A percentile compares a stretch with the other conserved stretches of the same genome.
phyloP scores from a whole-genome alignment of 169 alveolate species.

The Cryptosporidium baileyi region DNA sequence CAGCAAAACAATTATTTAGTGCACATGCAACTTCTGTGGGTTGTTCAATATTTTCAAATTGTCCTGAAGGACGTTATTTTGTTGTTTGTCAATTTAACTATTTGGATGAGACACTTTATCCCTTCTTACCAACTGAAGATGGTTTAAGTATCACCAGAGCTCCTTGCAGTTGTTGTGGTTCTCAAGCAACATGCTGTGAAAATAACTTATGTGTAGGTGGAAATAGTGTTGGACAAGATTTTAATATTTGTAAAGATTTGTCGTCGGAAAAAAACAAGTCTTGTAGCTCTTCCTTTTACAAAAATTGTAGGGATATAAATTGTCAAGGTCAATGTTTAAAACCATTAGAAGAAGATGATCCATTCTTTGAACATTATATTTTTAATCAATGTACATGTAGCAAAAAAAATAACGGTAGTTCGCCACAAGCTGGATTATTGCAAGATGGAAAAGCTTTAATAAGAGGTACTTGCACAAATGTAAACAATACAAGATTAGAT shows the following conservation, averaged over 20 bases:
- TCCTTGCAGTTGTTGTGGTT: conserved; percentile 69
- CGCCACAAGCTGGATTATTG: conserved; percentile 65
- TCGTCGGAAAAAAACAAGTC: background rate
- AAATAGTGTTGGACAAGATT: conserved; percentile 63
- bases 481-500: conserved; percentile 44
- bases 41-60: conserved; percentile 49
- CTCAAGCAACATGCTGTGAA: conserved; percentile 59
- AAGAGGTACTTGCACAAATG: conserved; percentile 37
- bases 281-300: conserved; percentile 31
- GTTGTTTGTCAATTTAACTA: conserved; percentile 64
- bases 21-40: conserved; percentile 69
- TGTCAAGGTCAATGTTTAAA: conserved; percentile 63
- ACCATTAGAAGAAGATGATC: conserved; percentile 56
- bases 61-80: conserved; percentile 60
- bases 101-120: conserved; percentile 10
- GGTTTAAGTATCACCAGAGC: conserved; percentile 36
- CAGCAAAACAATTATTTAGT: conserved; percentile 48
- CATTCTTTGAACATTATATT: conserved; percentile 38
- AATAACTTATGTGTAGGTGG: conserved; percentile 69
- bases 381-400: conserved; percentile 70
- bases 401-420: conserved; percentile 16
- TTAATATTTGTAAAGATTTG: conserved; percentile 30
- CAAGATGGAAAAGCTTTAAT: conserved; percentile 62
- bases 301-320: conserved; percentile 33
- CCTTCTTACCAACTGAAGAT: conserved; percentile 50